Evolutionary conservation across 371 early-diverging fungal genomes (phyloP), one percentile per base, ranked within the genome.

Genomic region (Actinomortierella wolfii): DNA sequence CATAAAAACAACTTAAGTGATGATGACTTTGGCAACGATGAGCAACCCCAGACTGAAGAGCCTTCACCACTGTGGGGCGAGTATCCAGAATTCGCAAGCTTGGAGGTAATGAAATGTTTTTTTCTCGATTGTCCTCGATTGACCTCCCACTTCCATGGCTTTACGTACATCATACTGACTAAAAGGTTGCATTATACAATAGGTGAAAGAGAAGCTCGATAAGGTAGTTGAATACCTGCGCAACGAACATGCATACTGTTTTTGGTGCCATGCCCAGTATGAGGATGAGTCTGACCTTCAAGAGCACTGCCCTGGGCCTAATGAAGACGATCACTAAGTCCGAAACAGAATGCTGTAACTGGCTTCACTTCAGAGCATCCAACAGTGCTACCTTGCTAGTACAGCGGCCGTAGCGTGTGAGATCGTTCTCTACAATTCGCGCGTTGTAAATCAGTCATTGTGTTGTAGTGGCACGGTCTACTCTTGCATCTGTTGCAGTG

Each of bases 251-350:
- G 39, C 21, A 20, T 90, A 90, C 55, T 90, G 90, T 57, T 80
- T 89, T 44, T 90, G 88, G 87, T 90, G 90, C 64, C 78, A 83
- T 29, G 80, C 76, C 1, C 77, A 77, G 45, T 90, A 83, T 53
- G 57, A 76, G 23, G 76, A 81, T 17, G 54, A 57, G 44, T 63
- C 78, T 6, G 90, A 89, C 59, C 51, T 90, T 13, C 53, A 52
- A 6, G 67, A 69, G 18, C 76, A 78, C 39, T 90, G 90, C 55
- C 88, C 90, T 8, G 90, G 90, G 0, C 61, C 68, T 17, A 66
- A 67, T 0, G 83, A 84, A 65, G 88, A 87, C 8, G 86, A 86
- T 29, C 90, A 88, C 58, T 71, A 62, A 40, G 6, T 5, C 15
- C n/a, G 34, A 3, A 2, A 13, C 48, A 21, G 11, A 34, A 34